A percentile compares a stretch with the other conserved stretches of the same genome.
These are phyloP conservation scores for Zygotorulaspora florentina DNA, from an alignment of 805 yeast species.

Conservation along the genomic window DNA sequence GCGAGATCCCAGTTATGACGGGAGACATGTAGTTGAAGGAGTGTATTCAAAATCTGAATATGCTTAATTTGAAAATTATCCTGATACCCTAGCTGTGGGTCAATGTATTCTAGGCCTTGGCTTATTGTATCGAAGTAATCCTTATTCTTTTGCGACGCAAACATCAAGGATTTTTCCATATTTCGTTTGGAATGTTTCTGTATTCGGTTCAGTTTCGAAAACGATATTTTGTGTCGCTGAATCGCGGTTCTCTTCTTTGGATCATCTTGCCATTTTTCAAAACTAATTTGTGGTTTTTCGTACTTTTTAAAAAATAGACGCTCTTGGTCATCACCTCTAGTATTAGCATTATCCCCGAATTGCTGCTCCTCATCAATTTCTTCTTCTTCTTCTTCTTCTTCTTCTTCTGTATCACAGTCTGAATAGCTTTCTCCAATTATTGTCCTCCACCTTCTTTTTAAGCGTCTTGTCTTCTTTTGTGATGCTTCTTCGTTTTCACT, in stretches of 20 bases:
- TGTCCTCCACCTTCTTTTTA: slow-evolving; percentile 21
- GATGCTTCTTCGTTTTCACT: slow-evolving; percentile 18
- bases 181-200: slow-evolving; percentile 16
- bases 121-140: slow-evolving; percentile 16
- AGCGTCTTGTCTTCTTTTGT: slow-evolving; percentile 15
- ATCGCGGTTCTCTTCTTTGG: slow-evolving; percentile 18
- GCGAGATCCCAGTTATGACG: slow-evolving; percentile 53
- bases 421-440: slow-evolving; percentile 21
- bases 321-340: slow-evolving; percentile 18
- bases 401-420: slow-evolving; percentile 16
- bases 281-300: slow-evolving; percentile 31
- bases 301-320: slow-evolving; percentile 25
- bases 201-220: slow-evolving; percentile 17
- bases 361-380: neutral
- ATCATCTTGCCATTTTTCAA: slow-evolving; percentile 30
- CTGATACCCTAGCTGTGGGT: slow-evolving; percentile 5
- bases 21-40: slow-evolving; percentile 48
- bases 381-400: slow-evolving; percentile 4
- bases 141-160: slow-evolving; percentile 13
- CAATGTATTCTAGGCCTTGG: slow-evolving; percentile 23
- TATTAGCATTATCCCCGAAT: neutral
- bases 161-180: slow-evolving; percentile 14
- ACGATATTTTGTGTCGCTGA: slow-evolving; percentile 19
- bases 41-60: slow-evolving; percentile 33
- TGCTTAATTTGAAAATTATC: slow-evolving; percentile 22